phyloP scores from a whole-genome alignment of 257 asterid genomes.

The Capsicum rhomboideum region DNA sequence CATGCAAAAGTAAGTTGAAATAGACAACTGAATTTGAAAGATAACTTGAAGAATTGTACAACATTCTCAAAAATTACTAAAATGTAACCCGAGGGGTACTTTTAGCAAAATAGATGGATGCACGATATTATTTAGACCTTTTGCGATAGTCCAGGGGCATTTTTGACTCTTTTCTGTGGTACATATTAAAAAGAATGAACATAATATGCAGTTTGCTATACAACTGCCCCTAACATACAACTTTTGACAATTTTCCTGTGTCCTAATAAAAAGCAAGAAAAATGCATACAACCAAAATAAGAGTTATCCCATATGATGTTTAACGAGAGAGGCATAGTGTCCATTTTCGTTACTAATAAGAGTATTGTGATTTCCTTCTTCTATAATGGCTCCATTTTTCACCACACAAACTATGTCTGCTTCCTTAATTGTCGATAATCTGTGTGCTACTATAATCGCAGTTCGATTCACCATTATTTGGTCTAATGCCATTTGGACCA shows the following conservation, averaged over 20 bases:
- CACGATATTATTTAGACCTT: too few species aligned
- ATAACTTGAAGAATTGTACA: background rate
- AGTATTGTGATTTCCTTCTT: constrained; percentile 52
- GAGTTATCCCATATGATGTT: background rate
- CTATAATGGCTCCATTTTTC: constrained; percentile 44
- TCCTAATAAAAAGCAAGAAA: too few species aligned
- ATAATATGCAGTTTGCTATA: background rate
- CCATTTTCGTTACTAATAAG: constrained; percentile 39
- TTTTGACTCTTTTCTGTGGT: too few species aligned
- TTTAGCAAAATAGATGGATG: too few species aligned
- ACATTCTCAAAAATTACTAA: too few species aligned
- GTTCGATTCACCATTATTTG: constrained; percentile 50
- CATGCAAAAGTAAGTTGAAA: too few species aligned
- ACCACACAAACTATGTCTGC: constrained; percentile 55
- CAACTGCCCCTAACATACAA: background rate
- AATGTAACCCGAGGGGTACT: too few species aligned
- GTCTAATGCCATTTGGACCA: constrained; percentile 64
- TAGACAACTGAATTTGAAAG: too few species aligned
- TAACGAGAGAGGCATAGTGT: constrained; percentile 32
- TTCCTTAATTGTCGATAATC: constrained; percentile 53
- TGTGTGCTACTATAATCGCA: constrained; percentile 56
- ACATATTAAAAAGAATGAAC: too few species aligned
- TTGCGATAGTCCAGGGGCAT: too few species aligned
- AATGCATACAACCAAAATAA: background rate
- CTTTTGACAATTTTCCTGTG: background rate